Base-by-base conservation (phyloP, 1,139 yeast species). In the Wickerhamomyces sp. region DNA sequence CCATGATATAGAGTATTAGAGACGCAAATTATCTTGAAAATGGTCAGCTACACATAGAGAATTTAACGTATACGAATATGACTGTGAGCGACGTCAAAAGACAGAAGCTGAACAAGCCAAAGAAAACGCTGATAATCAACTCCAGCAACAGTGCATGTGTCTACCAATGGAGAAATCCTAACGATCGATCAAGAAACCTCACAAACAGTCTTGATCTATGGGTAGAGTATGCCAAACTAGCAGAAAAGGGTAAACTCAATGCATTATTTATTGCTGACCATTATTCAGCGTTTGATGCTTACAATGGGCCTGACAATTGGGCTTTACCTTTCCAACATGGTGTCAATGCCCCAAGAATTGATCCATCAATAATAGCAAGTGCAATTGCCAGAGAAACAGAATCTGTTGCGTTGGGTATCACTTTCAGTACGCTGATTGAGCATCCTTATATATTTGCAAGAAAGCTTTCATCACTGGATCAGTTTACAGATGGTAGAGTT, bases 221-320 rank as follows among this genome's bases (percentile, higher is more conserved):
- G 72, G 58, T 58, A 4, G 49, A 66, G 31, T 48, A 65, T 31
- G 71, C 72, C 7, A 54, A 65, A 40, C 34, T 60, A 7, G 55
- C 67, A 32, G 73, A 68, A 41, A 51, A 53, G 32, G 73, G 70
- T 1, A 67, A 67, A 44, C 58, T 68, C 42, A 63, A 64, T 43
- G 63, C 64, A 5, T 38, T 68, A 12, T 68, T 68, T 45, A 49
- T 68, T 37, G 72, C 72, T 17, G 73, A 68, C 51, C 67, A 63
- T 14, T 49, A 65, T 19, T 68, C 68, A 4, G 61, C 59, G 4
- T 67, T 64, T 44, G 70, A 66, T 46, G 68, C 63, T 8, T 67
- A 61, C 44, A 56, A 64, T 41, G 69, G 69, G 3, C 65, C 66
- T 44, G 71, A 66, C 45, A 68, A 64, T 13, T 67, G 59, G 44